Evolutionary conservation across 495 filamentous ascomycete species (phyloP), one percentile per base, ranked within the genome.

Genomic region (Friedmanniomyces endolithicus): DNA sequence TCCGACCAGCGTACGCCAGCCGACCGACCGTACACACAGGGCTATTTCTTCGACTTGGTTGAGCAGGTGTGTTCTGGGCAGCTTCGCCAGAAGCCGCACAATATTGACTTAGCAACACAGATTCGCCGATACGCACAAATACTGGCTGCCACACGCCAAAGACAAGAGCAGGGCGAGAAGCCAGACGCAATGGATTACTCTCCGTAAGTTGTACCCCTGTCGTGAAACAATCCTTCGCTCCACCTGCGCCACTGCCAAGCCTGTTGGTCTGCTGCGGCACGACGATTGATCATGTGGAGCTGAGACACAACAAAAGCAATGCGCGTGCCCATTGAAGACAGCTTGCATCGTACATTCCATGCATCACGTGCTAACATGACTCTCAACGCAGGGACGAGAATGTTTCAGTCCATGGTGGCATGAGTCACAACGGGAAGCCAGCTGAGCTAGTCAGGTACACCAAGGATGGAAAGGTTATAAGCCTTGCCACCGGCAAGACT

Each of bases 31-130:
- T 97, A 95, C 73, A 88, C 79, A 78, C 85, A 82, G 75, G 82
- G 82, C 57, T 97, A 97, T 73, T 95, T 95, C 63, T 80, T 95
- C 65, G 90, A 97, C 73, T 83, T 95, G 52, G 77, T 90, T 64
- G 85, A 87, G 61, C 88, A 95, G 79, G 59, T 62, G 33, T 48
- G 59, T 62, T 84, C 87, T 52, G 35, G 31, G 11, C 8, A 19
- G 41, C 41, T 31, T 55, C 12, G 8, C n/a, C 6, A 1, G 23
- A 29, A 23, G 25, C 29, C 24, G 50, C 37, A n/a, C 29, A 14
- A 11, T 53, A 58, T 52, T 62, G 39, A 58, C 55, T 0, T 16
- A 19, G 17, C 20, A 16, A 12, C 33, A 31, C 54, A 62, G 59
- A 70, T 72, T 52, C 67, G 69, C 39, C 59, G 65, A 51, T 72